Evolutionary conservation across 768 basidiomycete genomes (phyloP), one percentile per base, ranked within the genome.

Genomic region (Boletus rubescentipes): DNA sequence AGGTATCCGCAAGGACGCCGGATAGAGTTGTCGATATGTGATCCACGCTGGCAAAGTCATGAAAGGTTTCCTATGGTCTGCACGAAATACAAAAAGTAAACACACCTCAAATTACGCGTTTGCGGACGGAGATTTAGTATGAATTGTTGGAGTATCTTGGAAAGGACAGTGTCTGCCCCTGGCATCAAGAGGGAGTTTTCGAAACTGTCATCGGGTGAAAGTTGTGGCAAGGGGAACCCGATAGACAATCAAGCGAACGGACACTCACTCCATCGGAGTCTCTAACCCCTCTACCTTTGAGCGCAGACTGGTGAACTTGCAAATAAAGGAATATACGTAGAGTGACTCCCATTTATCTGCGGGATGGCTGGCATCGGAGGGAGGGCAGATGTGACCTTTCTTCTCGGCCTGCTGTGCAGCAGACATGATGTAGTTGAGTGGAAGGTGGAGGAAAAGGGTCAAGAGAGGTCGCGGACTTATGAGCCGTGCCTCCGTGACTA

Each of bases 91-190:
- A 52, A 44, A n/a, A 54, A 72, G 71, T 68, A 70, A 69, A 72
- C 71, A 69, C 73, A 89, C 90, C 87, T 89, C 72, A 91, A 79
- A 78, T 91, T 91, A 86, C 90, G 88, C 85, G 90, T 87, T 71
- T 87, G 87, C 18, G 91, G 90, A 66, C 85, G 83, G 62, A 93
- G 81, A 72, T 91, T 92, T 62, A 86, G 77, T 62, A 93, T 80
- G 69, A 93, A 93, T 55, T 85, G 82, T 54, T 78, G 77, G 20
- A 93, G 83, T 62, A 93, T 76, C 66, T 82, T 80, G 40, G 84
- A 86, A 59, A 93, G 77, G 62, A 92, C 79, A 54, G 81, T 77
- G 70, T 90, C 85, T 51, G 86, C 83, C 72, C 84, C 89, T 62
- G 76, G 79, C 61, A 81, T 79, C 71, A 91, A 73, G 62, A 93